Percentiles rank a stretch among this genome's conserved stretches.
These are phyloP conservation scores for Colletotrichum lupini DNA, from an alignment of 2,329 filamentous ascomycete species.

Conservation along the genomic window DNA sequence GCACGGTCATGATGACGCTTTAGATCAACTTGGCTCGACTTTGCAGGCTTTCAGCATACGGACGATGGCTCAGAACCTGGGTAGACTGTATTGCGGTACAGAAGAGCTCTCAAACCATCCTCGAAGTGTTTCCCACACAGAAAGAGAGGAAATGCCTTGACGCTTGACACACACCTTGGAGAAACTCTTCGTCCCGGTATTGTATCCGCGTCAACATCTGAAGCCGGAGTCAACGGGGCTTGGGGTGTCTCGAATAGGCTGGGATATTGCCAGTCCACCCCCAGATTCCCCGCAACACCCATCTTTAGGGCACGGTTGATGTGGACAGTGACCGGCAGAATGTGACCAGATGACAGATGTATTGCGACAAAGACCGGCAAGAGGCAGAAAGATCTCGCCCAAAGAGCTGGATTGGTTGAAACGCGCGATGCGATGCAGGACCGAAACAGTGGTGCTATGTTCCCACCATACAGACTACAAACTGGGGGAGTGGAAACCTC, in stretches of 20 bases:
- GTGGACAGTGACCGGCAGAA: not conserved
- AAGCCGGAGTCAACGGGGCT: not conserved
- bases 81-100: not conserved
- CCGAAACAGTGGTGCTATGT: constrained; percentile 8
- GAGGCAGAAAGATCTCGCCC: not conserved
- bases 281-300: constrained; percentile 16
- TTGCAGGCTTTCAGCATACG: not conserved
- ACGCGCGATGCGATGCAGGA: constrained; percentile 19
- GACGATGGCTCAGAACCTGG: not conserved
- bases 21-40: not conserved
- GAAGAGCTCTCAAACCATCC: not conserved
- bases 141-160: not conserved
- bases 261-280: not conserved
- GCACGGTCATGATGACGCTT: constrained; percentile 31
- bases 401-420: constrained; percentile 13
- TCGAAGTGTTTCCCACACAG: not conserved
- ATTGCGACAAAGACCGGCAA: constrained; percentile 10
- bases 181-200: not conserved
- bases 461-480: constrained; percentile 8
- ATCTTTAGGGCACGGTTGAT: not conserved
- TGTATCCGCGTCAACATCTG: not conserved
- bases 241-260: not conserved
- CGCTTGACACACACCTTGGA: not conserved
- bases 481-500: not conserved
- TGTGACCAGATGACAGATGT: constrained; percentile 13